Evolutionary conservation across 2,329 filamentous ascomycete genomes (phyloP), one percentile per base, ranked within the genome.

Genomic region (Aureobasidium sp.): DNA sequence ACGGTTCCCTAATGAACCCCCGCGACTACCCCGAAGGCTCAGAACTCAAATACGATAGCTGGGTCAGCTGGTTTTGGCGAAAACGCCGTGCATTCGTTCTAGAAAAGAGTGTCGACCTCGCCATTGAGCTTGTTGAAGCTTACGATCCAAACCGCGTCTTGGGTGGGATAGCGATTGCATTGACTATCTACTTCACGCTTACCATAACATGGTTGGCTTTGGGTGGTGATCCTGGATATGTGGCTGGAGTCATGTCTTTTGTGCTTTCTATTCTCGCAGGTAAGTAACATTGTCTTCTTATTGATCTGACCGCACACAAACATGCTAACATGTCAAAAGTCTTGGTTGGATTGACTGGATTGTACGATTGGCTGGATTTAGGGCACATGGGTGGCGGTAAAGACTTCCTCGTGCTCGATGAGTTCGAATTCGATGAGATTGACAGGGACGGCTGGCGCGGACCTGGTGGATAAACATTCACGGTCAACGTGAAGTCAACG

Each of bases 191-290:
- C 32, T 48, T 58, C 14, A 8, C 54, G 0, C 39, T 58, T 5
- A 48, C 54, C 5, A 48, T 48, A 3, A 44, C 34, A 10, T 58
- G 54, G 54, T 11, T 58, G 21, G 42, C 42, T 8, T 16, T 48
- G 14, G 54, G 54, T n/a, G 42, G 54, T 3, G 54, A 58, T 39
- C 54, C 54, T 2, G 9, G 10, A 1, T 58, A 58, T 9, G 54
- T 58, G 13, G 32, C 54, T 27, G 54, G 54, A 5, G 54, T 58
- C 42, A 58, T 58, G 54, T 58, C 54, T 5, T 58, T 58, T 25
- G 54, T 58, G 7, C 54, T 58, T 5, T 47, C 42, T 1, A 48
- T 58, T 10, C 39, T 58, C 1, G 54, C 54, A 45, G 53, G 53
- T 57, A 9, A 47, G 53, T 21, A 21, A 21, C 21, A 21, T 21